phyloP scores from a whole-genome alignment of 108 stramenopile species.

The Fragilaria radians region DNA sequence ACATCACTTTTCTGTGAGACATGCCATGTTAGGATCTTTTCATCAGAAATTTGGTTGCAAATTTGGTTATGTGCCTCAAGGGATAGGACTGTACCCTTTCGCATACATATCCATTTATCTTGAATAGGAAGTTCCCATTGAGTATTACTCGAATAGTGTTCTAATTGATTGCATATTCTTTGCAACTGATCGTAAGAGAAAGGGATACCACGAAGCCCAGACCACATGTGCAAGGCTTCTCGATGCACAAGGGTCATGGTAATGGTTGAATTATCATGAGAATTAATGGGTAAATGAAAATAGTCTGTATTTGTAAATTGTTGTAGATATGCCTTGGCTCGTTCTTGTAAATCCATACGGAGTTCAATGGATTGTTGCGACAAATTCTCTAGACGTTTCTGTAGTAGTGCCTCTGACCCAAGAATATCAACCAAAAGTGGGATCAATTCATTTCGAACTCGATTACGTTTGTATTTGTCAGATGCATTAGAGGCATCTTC shows the following conservation, averaged over 20 bases:
- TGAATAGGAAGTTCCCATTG: slow-evolving; percentile 71
- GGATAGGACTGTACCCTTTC: slow-evolving; percentile 44
- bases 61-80: too few species aligned
- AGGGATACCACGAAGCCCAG: neutral
- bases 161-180: slow-evolving; percentile 47
- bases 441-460: slow-evolving; percentile 79
- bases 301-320: slow-evolving; percentile 1
- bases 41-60: neutral
- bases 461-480: slow-evolving; percentile 73
- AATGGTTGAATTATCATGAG: too few species aligned
- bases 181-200: slow-evolving; percentile 55
- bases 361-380: slow-evolving; percentile 62
- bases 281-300: slow-evolving; percentile 1
- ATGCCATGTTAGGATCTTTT: neutral
- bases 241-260: slow-evolving; percentile 38
- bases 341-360: slow-evolving; percentile 26
- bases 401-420: slow-evolving; percentile 35
- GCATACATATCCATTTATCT: slow-evolving; percentile 33
- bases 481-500: slow-evolving; percentile 72
- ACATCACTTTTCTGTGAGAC: slow-evolving; percentile 5
- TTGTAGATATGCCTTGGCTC: slow-evolving; percentile 33
- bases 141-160: slow-evolving; percentile 30
- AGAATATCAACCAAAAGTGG: slow-evolving; percentile 67
- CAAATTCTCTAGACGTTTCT: slow-evolving; percentile 47
- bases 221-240: slow-evolving; percentile 40